phyloP scores from a whole-genome alignment of 768 basidiomycete genomes.

The Chalciporus chontae region DNA sequence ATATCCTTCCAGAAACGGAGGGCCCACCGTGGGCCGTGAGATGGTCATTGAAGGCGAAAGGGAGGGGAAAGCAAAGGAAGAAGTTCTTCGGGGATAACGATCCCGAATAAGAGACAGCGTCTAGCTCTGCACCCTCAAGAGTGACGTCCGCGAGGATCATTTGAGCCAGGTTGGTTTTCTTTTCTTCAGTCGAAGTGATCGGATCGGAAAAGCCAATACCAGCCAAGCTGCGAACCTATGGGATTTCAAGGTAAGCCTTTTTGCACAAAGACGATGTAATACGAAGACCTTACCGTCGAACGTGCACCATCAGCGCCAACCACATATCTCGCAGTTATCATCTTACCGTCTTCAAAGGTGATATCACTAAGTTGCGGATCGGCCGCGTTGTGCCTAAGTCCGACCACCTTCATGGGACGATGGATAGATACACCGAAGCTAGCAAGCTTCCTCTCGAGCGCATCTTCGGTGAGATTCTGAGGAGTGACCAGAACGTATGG shows the following conservation, averaged over 20 bases:
- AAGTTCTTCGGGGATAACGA: conserved; percentile 30
- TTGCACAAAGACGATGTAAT: background rate
- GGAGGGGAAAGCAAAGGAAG: conserved; percentile 38
- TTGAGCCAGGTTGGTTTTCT: conserved; percentile 32
- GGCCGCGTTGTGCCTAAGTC: conserved; percentile 31
- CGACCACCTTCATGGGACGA: conserved; percentile 39
- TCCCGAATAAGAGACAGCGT: conserved; percentile 6
- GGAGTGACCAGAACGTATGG: conserved; percentile 42
- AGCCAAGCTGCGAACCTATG: conserved; percentile 40
- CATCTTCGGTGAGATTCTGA: conserved; percentile 42
- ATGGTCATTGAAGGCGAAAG: conserved; percentile 22
- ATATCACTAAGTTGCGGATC: conserved; percentile 35
- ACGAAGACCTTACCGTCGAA: conserved; percentile 36
- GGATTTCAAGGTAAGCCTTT: background rate
- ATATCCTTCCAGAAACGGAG: conserved; percentile 21
- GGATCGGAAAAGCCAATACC: conserved; percentile 47
- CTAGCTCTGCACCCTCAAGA: conserved; percentile 20
- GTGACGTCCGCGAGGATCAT: conserved; percentile 47
- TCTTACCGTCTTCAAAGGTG: conserved; percentile 44
- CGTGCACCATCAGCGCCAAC: conserved; percentile 50
- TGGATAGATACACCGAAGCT: conserved; percentile 31
- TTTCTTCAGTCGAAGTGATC: conserved; percentile 22
- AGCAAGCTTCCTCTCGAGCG: conserved; percentile 35
- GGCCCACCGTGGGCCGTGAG: conserved; percentile 9
- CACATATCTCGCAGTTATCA: conserved; percentile 43